Conservation (phyloP, 441 rosid species). For the Daphne laureola region DNA sequence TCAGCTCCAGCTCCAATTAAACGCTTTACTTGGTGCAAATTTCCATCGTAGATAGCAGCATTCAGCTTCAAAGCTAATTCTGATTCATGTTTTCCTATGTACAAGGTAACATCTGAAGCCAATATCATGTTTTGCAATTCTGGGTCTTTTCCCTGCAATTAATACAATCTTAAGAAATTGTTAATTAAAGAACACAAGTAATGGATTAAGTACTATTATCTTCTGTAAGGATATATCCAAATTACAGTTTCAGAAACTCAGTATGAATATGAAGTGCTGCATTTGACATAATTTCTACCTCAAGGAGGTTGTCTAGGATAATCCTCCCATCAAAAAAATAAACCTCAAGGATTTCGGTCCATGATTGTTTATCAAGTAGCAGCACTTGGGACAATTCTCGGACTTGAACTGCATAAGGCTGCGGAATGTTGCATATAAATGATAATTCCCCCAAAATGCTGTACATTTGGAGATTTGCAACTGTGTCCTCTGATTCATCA, state of each 20-base stretch:
- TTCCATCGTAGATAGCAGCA: constrained; percentile 60
- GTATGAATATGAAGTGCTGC: not conserved
- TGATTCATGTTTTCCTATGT: constrained; percentile 67
- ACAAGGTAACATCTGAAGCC: constrained; percentile 55
- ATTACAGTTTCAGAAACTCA: not conserved
- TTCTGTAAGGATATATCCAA: too few relatives aligned
- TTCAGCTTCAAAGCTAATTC: constrained; percentile 63
- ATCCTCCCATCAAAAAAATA: constrained; percentile 67
- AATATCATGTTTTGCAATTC: constrained; percentile 40
- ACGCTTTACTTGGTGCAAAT: constrained; percentile 53
- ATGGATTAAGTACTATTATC: not conserved
- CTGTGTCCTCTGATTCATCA: constrained; percentile 41
- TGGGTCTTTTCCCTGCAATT: constrained; percentile 54
- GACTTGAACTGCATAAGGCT: constrained; percentile 56
- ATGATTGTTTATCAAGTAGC: constrained; percentile 67
- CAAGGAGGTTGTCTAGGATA: constrained; percentile 65
- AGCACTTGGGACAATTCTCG: constrained; percentile 58
- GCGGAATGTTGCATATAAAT: constrained; percentile 74
- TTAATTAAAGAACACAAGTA: too few relatives aligned
- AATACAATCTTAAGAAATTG: constrained; percentile 3
- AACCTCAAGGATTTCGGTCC: constrained; percentile 50
- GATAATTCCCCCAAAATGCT: constrained; percentile 71
- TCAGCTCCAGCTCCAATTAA: constrained; percentile 67
- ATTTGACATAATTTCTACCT: constrained; percentile 29
- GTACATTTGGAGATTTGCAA: constrained; percentile 32